Percentiles rank a stretch among this genome's conserved stretches.
phyloP scores from a whole-genome alignment of 1,284 basidiomycete species.

The Cutaneotrichosporon spelunceum region DNA sequence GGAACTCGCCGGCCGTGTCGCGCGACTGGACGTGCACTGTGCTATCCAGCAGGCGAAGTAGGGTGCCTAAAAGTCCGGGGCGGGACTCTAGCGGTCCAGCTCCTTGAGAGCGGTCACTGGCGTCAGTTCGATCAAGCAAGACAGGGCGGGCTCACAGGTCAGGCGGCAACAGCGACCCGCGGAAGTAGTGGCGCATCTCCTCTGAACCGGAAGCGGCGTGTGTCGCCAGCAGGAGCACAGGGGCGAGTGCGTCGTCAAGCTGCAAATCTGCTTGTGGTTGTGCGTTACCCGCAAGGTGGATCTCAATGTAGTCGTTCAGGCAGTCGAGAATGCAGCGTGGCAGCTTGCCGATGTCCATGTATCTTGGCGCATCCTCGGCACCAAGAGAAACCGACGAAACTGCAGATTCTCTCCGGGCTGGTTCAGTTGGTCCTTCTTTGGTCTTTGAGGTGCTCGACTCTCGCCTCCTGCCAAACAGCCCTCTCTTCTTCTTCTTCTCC shows the following conservation, averaged over 20 bases:
- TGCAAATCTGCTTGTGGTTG: constrained; percentile 42
- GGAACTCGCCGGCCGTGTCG: constrained; percentile 74
- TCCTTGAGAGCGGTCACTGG: constrained; percentile 62
- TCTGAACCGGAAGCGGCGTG: constrained; percentile 65
- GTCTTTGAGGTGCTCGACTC: background rate
- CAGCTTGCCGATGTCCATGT: constrained; percentile 16
- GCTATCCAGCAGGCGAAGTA: constrained; percentile 70
- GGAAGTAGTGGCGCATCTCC: constrained; percentile 58
- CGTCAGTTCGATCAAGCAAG: background rate
- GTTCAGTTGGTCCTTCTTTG: background rate
- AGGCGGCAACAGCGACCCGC: constrained; percentile 66
- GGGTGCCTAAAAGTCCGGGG: constrained; percentile 68
- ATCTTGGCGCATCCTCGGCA: background rate
- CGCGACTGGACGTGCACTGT: constrained; percentile 69
- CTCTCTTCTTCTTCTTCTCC: background rate
- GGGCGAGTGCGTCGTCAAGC: constrained; percentile 72
- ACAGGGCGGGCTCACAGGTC: constrained; percentile 57
- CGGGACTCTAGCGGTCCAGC: constrained; percentile 65
- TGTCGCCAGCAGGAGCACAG: constrained; percentile 68
- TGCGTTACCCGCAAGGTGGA: constrained; percentile 29
- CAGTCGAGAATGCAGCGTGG: constrained; percentile 30
- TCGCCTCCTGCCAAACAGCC: constrained; percentile 2
- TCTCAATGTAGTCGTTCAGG: constrained; percentile 32
- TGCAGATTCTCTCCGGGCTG: background rate
- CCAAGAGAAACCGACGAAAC: no score